A percentile compares a stretch with the other conserved stretches of the same genome.
Evolutionary conservation across 805 yeast genomes (phyloP).

Genomic region (Saccharomyces eubayanus): DNA sequence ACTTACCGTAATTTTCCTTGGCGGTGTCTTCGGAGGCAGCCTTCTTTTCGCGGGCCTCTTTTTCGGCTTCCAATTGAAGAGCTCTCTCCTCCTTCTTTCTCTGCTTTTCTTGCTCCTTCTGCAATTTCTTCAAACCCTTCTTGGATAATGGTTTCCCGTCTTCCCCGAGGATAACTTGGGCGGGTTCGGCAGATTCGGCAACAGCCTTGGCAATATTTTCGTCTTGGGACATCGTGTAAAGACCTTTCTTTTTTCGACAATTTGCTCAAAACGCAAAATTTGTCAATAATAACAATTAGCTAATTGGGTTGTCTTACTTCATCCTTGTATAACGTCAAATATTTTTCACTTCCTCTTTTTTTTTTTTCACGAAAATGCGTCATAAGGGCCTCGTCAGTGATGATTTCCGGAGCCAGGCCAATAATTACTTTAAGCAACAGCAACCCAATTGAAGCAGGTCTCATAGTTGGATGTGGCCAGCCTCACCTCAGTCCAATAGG

Average conservation of each 20-base stretch:
- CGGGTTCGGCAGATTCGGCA: constrained; percentile 9
- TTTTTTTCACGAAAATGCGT: background rate
- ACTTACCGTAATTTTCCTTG: constrained; percentile 78
- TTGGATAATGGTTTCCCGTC: constrained; percentile 89
- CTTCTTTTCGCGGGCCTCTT: constrained; percentile 62
- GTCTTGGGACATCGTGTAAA: background rate
- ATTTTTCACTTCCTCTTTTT: background rate
- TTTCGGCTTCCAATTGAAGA: constrained; percentile 76
- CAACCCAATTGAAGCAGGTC: background rate
- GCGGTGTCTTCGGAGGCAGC: constrained; percentile 82
- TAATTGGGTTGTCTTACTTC: background rate
- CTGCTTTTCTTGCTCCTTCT: constrained; percentile 87
- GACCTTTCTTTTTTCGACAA: background rate
- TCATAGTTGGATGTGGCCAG: background rate
- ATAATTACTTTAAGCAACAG: background rate
- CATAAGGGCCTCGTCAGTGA: background rate
- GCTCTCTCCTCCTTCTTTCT: constrained; percentile 89
- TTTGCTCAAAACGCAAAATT: background rate
- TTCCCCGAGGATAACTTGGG: constrained; percentile 41
- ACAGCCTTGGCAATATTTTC: background rate
- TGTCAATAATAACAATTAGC: background rate
- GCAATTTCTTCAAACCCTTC: constrained; percentile 90
- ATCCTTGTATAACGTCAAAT: background rate
- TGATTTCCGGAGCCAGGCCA: background rate
- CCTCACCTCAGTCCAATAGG: background rate